phyloP scores from a whole-genome alignment of 306 rosid species.

The Cicer chorassanicum region DNA sequence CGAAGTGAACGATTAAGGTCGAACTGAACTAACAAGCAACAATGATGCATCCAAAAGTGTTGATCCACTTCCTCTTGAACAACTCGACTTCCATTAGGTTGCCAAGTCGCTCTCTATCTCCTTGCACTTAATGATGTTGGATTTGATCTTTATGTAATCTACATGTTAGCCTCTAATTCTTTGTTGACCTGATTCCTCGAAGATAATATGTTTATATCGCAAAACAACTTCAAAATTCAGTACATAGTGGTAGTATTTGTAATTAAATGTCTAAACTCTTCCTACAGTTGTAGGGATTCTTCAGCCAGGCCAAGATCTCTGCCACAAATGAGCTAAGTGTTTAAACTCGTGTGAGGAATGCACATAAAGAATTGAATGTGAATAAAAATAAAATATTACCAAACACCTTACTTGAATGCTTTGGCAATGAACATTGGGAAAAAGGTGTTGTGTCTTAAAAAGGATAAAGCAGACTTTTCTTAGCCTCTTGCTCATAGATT shows the following conservation, averaged over 20 bases:
- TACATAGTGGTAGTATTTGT: too few species aligned
- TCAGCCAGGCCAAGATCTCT: not conserved
- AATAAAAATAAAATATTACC: not conserved
- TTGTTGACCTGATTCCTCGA: too few species aligned
- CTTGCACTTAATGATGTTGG: too few species aligned
- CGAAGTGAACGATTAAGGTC: not conserved
- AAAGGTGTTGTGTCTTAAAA: too few species aligned
- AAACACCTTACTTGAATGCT: not conserved
- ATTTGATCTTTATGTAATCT: too few species aligned
- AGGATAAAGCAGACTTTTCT: too few species aligned
- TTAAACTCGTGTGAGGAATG: not conserved
- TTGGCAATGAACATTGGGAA: not conserved
- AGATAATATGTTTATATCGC: too few species aligned
- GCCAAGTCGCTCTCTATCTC: too few species aligned
- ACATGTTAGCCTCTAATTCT: too few species aligned
- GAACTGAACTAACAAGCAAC: not conserved
- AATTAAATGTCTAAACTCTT: not conserved
- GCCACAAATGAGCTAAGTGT: not conserved
- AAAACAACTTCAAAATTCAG: too few species aligned
- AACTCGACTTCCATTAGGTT: too few species aligned
- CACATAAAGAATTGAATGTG: not conserved
- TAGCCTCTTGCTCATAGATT: too few species aligned
- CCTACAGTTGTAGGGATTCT: not conserved
- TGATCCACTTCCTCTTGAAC: not conserved
- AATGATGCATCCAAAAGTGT: not conserved